Base-by-base conservation (phyloP, 2,329 filamentous ascomycete genomes). In the Phyllosticta citribraziliensis region DNA sequence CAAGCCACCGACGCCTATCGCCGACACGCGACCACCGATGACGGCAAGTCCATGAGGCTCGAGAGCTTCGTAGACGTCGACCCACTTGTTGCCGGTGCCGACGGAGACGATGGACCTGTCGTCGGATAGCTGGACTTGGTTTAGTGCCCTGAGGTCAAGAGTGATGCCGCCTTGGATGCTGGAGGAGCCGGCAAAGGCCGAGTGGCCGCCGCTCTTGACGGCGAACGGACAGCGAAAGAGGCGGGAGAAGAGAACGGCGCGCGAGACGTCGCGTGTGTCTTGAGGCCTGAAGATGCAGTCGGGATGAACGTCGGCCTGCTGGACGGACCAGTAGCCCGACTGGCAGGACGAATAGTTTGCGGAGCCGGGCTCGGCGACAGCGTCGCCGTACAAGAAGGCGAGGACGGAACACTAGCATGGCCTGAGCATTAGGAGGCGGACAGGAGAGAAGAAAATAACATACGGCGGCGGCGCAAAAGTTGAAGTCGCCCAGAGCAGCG, bases 191-290 rank as follows among this genome's bases (percentile, higher is more conserved):
- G 71, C 67, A 61, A 73, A 72, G 2, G 70, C 66, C 20, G 72
- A 71, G 63, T 80, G 78, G 2, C 78, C 78, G 30, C 78, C 77
- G 56, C 74, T 72, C 58, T 75, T 77, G 2, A 80, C 71, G 2
- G 75, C 75, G 60, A 78, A 78, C 72, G 67, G 69, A 53, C 70
- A 73, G 55, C 65, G 57, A 11, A 64, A 63, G 51, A 66, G 61
- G 56, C 59, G 58, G 20, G 64, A 58, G 6, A 63, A n/a, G 27
- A 61, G 56, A 2, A 65, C 52, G 19, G 58, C 54, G 9, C 53
- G 53, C n/a, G 62, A 52, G 12, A 66, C 61, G 17, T 66, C 64
- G 27, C 51, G 53, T 19, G 62, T 55, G 5, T 51, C 55, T 10
- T 20, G 19, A 5, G 64, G 67, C 20, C 70, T 68, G 57, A 72